Base-by-base conservation (phyloP, 2,329 filamentous ascomycete genomes). In the Fusarium dlaminii region DNA sequence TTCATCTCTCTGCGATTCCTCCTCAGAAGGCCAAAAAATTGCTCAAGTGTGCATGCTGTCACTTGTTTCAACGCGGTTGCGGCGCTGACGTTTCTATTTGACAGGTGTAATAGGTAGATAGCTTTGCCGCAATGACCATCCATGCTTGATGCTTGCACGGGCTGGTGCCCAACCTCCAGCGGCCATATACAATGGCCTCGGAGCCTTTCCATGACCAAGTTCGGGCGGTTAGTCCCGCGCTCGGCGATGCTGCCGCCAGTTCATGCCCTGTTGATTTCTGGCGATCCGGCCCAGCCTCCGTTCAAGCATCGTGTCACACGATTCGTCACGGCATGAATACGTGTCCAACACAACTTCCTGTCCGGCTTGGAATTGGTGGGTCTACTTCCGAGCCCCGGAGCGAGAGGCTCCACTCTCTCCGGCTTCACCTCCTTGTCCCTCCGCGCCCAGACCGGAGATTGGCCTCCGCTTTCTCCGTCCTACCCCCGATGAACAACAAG, bases 161-260 rank as follows among this genome's bases (percentile, higher is more conserved):
- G 68, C 68, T 66, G 68, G 13, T 77, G 72, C 75, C 75, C 72
- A 74, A 77, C 70, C 42, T 54, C 36, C 39, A 49, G 40, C 66
- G 66, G 36, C 63, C 61, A 61, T 70, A 36, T 27, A 57, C 40
- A 51, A 22, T 36, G 40, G n/a, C 56, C 56, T 37, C 56, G 46
- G 32, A n/a, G 46, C 24, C 51, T 30, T 51, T 42, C 54, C 36
- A 46, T 46, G 61, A 22, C 52, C 57, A 48, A 58, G 30, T 51
- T 58, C 48, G 49, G 54, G 43, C 56, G 43, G 59, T 40, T 70
- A 20, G 34, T 58, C 61, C 71, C 62, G 46, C 52, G 27, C 17
- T 56, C 70, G 61, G 62, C 67, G 43, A 72, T 61, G 64, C 48
- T 61, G 32, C 45, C 69, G 59, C 59, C 59, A 59, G 51, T 58